Conservation (phyloP, 139 green algal species). For the Picochlorum sp. region DNA sequence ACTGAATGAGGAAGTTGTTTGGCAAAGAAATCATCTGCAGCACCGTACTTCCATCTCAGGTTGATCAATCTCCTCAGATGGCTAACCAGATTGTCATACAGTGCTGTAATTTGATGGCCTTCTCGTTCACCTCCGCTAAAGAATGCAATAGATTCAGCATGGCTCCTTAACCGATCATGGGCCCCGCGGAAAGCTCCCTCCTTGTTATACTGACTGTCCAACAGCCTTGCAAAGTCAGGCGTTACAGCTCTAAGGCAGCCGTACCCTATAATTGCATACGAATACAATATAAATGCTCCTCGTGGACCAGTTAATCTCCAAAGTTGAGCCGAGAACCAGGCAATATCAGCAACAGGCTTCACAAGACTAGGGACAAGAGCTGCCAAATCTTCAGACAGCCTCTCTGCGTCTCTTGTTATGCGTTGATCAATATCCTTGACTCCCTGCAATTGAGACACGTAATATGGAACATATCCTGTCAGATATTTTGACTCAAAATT, state of each 20-base stretch:
- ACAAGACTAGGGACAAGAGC: conserved; percentile 56
- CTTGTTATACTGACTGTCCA: conserved; percentile 26
- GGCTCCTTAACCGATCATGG: conserved; percentile 37
- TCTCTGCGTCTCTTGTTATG: conserved; percentile 50
- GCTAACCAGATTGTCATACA: conserved; percentile 21
- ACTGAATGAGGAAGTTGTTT: conserved; percentile 72
- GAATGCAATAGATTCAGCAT: conserved; percentile 58
- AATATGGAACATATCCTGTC: conserved; percentile 42
- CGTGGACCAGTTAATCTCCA: conserved; percentile 40
- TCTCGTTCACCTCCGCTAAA: conserved; percentile 52
- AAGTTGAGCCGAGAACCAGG: conserved; percentile 54
- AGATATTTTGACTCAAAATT: conserved; percentile 42
- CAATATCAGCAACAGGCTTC: conserved; percentile 59
- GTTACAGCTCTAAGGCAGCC: conserved; percentile 37
- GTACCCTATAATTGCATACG: conserved; percentile 49
- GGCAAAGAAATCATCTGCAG: conserved; percentile 72
- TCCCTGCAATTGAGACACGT: conserved; percentile 31
- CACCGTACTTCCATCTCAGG: conserved; percentile 41
- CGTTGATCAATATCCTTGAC: conserved; percentile 49
- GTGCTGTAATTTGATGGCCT: conserved; percentile 10
- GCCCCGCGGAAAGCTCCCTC: conserved; percentile 45
- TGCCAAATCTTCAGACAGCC: conserved; percentile 49
- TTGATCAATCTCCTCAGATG: conserved; percentile 27
- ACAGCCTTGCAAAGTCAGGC: conserved; percentile 44
- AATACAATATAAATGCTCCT: conserved; percentile 54